Evolutionary conservation across 2,329 filamentous ascomycete species (phyloP).

Genomic region (Monosporascus sp.): DNA sequence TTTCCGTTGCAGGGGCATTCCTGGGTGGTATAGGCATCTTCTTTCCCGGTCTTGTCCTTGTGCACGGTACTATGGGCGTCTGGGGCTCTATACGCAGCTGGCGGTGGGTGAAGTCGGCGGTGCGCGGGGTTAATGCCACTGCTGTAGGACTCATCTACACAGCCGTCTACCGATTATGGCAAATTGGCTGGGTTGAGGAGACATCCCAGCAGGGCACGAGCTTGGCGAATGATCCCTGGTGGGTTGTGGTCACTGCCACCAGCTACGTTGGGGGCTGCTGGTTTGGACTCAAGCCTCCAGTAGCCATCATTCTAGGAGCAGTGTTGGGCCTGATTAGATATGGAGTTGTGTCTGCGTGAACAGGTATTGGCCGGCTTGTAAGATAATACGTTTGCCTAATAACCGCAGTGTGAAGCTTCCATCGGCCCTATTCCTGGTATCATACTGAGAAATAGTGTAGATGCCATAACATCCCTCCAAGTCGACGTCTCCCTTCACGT

Average conservation of each 20-base stretch:
- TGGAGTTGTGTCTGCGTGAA: conserved; percentile 2
- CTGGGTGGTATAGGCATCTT: conserved; percentile 51
- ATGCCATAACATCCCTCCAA: no score
- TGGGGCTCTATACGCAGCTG: conserved; percentile 46
- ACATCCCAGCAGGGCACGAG: conserved; percentile 43
- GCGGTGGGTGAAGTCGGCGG: conserved; percentile 40
- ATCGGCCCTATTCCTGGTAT: no score
- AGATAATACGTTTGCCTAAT: no score
- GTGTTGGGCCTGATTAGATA: conserved; percentile 26
- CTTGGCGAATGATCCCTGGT: conserved; percentile 56
- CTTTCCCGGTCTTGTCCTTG: conserved; percentile 41
- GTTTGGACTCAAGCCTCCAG: conserved; percentile 26
- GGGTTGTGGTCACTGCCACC: conserved; percentile 53
- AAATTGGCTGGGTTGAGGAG: conserved; percentile 54
- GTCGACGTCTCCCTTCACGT: no score
- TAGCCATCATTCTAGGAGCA: conserved; percentile 29
- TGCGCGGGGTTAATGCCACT: conserved; percentile 54
- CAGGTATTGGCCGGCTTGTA: no score
- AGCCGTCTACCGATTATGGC: conserved; percentile 58
- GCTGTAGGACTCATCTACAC: conserved; percentile 60
- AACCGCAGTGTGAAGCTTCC: no score
- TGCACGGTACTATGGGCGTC: conserved; percentile 48
- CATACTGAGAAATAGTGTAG: no score
- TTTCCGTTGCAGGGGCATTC: conserved; percentile 41
- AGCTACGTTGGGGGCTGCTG: conserved; percentile 28